Base-by-base conservation (phyloP, 2,329 filamentous ascomycete genomes). In the Cadophora sp. region DNA sequence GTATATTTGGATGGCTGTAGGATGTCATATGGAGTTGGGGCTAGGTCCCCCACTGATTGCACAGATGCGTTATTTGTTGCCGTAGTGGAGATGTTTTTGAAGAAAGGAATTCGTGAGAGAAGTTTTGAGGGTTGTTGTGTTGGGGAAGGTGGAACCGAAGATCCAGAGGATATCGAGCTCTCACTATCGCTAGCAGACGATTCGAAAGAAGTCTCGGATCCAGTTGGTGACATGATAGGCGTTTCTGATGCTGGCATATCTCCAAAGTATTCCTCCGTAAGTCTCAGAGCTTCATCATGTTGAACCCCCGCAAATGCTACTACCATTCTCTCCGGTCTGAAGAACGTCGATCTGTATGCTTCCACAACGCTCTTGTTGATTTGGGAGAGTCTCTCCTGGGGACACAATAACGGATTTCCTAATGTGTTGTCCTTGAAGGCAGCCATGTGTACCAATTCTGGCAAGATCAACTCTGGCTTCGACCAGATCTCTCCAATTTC, bases 401-500 rank as follows among this genome's bases (percentile, higher is more conserved):
- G 96, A 78, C 96, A 99, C 62, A 99, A 82, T 73, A 99, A 80
- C 4, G 96, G 96, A 80, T 98, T 97, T 46, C 96, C 96, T 14
- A 99, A 85, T 0, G 96, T 98, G 81, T 99, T 98, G 78, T 96
- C 92, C 83, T 94, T 96, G 82, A 93, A 99, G 1, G 94, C 96
- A 11, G 96, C 94, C 83, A 94, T 96, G 80, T 99, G 96, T 46
- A 98, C 91, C 74, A 99, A 82, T 81, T 99, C 96, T 0, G 96
- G 96, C 69, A 99, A 83, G 74, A 99, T 98, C 66, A 99, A 87
- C 77, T 98, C 95, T 0, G 96, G 94, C 84, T 97, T 98, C 75
- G 91, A 91, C 96, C 96, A 99, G 66, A 99, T 98, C 83, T 98
- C 96, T 27, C 89, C 89, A 79, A 99, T 96, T 82, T 99, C 96